Conservation (phyloP, 148 eudicot species). For the Silene uniflora region DNA sequence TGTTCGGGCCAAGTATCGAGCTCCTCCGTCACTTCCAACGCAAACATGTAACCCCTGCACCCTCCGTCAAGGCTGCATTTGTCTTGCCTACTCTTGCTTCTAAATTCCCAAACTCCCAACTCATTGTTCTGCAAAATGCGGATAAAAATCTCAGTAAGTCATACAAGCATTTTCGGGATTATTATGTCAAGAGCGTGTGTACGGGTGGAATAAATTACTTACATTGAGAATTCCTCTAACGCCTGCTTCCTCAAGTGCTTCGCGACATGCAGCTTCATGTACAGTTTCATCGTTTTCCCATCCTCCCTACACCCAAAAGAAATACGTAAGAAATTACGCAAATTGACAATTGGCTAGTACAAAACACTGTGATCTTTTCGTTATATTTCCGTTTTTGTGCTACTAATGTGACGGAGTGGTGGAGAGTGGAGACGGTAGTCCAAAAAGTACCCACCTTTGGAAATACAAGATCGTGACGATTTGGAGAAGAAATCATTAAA, state of each 20-base stretch:
- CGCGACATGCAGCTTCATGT: constrained; percentile 53
- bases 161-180: too few species aligned
- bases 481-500: constrained; percentile 41
- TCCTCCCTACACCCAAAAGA: constrained; percentile 36
- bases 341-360: neutral
- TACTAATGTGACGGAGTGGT: too few species aligned
- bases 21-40: constrained; percentile 51
- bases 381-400: neutral
- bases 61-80: constrained; percentile 39
- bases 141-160: neutral
- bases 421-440: too few species aligned
- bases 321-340: neutral
- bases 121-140: constrained; percentile 22
- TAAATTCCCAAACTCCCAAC: constrained; percentile 53
- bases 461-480: constrained; percentile 41
- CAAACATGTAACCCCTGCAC: constrained; percentile 50
- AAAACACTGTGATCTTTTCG: neutral
- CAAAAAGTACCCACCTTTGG: constrained; percentile 33
- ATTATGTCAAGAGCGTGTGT: neutral
- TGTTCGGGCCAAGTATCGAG: constrained; percentile 55
- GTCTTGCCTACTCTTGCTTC: constrained; percentile 50
- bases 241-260: constrained; percentile 59
- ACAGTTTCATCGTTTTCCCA: constrained; percentile 57
- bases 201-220: neutral
- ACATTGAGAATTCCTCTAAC: constrained; percentile 45